A percentile compares a stretch with the other conserved stretches of the same genome.
Conservation (phyloP, 2,329 filamentous ascomycete species). For the Shiraia sp. region DNA sequence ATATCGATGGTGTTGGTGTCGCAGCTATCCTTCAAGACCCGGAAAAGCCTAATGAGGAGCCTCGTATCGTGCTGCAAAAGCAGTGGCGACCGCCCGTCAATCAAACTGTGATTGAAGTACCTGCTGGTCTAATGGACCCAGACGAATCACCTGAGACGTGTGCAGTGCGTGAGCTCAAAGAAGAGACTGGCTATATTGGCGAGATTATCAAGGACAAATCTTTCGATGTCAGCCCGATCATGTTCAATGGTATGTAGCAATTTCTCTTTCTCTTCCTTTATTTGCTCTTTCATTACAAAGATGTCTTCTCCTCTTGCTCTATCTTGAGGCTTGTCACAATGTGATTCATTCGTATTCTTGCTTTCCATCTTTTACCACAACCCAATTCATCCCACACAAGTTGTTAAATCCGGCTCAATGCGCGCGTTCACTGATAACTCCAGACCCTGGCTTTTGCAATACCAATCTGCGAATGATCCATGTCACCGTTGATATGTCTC, state of each 20-base stretch:
- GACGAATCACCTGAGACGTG: constrained; percentile 61
- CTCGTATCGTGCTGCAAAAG: constrained; percentile 46
- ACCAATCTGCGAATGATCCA: constrained; percentile 66
- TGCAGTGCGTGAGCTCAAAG: constrained; percentile 64
- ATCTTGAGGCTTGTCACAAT: neutral
- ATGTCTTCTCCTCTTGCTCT: neutral
- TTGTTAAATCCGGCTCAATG: neutral
- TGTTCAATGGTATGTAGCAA: constrained; percentile 49
- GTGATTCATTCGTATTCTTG: neutral
- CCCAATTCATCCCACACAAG: neutral
- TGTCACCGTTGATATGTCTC: constrained; percentile 69
- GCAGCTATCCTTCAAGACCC: constrained; percentile 63
- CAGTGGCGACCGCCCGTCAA: constrained; percentile 66
- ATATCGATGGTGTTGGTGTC: constrained; percentile 75
- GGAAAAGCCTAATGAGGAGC: constrained; percentile 30
- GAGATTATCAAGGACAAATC: constrained; percentile 33
- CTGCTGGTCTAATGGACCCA: constrained; percentile 64
- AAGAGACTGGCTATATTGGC: constrained; percentile 68
- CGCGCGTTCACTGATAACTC: neutral
- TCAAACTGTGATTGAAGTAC: constrained; percentile 65
- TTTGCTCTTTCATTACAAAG: too few relatives aligned
- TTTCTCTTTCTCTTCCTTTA: neutral
- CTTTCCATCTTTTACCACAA: neutral
- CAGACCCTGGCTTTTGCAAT: constrained; percentile 49
- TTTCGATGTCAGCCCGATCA: constrained; percentile 45